phyloP scores from a whole-genome alignment of 257 asterid species.

The Verbascum thapsus region DNA sequence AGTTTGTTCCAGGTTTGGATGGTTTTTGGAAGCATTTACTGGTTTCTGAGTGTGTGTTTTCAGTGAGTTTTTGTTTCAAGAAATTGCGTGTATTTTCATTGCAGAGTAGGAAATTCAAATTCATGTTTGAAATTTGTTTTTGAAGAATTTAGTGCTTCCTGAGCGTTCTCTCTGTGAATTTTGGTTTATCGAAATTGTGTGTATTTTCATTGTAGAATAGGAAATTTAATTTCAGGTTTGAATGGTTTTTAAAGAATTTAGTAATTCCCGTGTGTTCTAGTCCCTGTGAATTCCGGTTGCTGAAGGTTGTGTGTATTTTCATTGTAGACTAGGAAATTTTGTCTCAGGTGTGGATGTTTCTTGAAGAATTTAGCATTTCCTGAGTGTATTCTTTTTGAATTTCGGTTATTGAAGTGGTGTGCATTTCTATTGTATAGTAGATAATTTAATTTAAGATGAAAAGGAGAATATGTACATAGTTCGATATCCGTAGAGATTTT shows the following conservation, averaged over 20 bases:
- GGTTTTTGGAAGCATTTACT: background rate
- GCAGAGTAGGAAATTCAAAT: background rate
- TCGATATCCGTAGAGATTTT: background rate
- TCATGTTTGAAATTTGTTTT: too few relatives aligned
- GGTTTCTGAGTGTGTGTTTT: background rate
- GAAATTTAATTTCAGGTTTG: slow-evolving; percentile 37
- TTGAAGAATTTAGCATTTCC: too few relatives aligned
- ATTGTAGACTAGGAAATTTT: background rate
- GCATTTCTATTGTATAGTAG: background rate
- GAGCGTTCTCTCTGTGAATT: too few relatives aligned
- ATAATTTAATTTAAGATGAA: background rate
- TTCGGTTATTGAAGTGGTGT: background rate
- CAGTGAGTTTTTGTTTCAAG: background rate
- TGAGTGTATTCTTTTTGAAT: too few relatives aligned
- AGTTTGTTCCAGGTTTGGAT: slow-evolving; percentile 71
- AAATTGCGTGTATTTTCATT: background rate
- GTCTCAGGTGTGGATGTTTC: too few relatives aligned
- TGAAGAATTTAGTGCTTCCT: too few relatives aligned
- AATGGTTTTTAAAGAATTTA: background rate
- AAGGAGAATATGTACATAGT: background rate
- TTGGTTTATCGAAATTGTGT: background rate
- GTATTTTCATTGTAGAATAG: background rate
- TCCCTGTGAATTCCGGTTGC: background rate
- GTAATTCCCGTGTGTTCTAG: background rate
- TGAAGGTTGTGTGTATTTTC: background rate